A percentile compares a stretch with the other conserved stretches of the same genome.
These are phyloP conservation scores for Aspergillus ustus DNA, from an alignment of 2,329 filamentous ascomycete species.

Conservation along the genomic window DNA sequence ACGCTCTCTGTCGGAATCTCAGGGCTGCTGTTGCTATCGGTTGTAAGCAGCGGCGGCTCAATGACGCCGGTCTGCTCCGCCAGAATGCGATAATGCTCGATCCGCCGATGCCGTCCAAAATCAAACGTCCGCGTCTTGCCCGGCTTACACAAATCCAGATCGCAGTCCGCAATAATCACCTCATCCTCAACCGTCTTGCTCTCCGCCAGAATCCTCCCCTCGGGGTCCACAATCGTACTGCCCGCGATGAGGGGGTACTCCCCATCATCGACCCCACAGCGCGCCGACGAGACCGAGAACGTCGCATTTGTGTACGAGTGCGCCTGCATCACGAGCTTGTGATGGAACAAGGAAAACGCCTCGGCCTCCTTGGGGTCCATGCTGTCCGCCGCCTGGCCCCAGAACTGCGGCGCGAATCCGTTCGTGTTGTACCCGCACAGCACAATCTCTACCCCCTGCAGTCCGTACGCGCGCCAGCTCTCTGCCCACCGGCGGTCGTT, in stretches of 20 bases:
- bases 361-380: conserved; percentile 53
- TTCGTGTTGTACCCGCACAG: conserved; percentile 59
- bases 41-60: conserved; percentile 41
- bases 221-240: conserved; percentile 53
- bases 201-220: conserved; percentile 57
- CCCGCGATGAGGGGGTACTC: conserved; percentile 55
- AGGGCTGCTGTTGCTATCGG: neutral
- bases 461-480: conserved; percentile 56
- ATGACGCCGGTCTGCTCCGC: conserved; percentile 35
- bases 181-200: conserved; percentile 55
- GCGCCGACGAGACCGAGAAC: conserved; percentile 55
- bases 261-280: conserved; percentile 58
- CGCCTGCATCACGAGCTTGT: conserved; percentile 56
- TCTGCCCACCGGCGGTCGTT: conserved; percentile 61
- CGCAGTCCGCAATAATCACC: conserved; percentile 56
- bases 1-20: neutral
- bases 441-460: conserved; percentile 56
- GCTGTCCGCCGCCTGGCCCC: conserved; percentile 46
- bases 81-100: conserved; percentile 37
- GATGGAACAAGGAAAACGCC: conserved; percentile 56
- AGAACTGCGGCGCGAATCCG: conserved; percentile 53
- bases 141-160: conserved; percentile 53
- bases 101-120: conserved; percentile 36
- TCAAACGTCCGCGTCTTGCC: conserved; percentile 42
- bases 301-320: conserved; percentile 60